Base-by-base conservation (phyloP, 805 yeast genomes). In the Candida boleticola region DNA sequence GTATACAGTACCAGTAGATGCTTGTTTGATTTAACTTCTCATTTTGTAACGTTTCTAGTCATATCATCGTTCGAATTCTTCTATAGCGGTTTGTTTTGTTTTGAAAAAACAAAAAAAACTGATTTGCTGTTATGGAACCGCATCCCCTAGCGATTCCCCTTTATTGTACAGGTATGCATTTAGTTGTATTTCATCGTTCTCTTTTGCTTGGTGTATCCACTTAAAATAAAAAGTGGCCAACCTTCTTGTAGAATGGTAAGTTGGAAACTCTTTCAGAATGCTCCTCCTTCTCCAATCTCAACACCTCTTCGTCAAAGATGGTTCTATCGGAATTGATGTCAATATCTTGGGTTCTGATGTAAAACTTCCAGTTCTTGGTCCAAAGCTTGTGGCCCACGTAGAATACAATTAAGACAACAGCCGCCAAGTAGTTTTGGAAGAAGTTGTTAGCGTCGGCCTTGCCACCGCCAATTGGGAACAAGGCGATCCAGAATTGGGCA, bases 401-500 rank as follows among this genome's bases (percentile, higher is more conserved):
- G 44, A 62, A 59, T 5, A 59, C 42, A 18, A 64, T 36, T 26
- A 65, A 52, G n/a, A 64, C 64, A 19, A 58, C 49, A 20, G 60
- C 66, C 37, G 66, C 70, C 41, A 64, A 52, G 49, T 64, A 64
- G 34, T 49, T 50, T 42, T 64, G 62, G 56, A 65, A 65, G 42
- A 65, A 65, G 43, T 53, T 51, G 11, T 44, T 36, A 13, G 56
- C 68, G 39, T 52, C 45, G n/a, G 65, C 61, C 23, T 44, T 55
- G 17, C 54, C 49, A 7, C 52, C 51, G 3, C 60, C 68, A 42
- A 60, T 47, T 6, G 75, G 75, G 58, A 48, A 69, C 42, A 69
- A 63, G 3, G 74, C 71, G 37, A 69, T 68, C 72, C 72, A 69
- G 52, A 69, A 69, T 51, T 69, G 74, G 19, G 69, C 72, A 41